Evolutionary conservation across 495 filamentous ascomycete genomes (phyloP), one percentile per base, ranked within the genome.

Genomic region (Lasiosphaeria hispida): DNA sequence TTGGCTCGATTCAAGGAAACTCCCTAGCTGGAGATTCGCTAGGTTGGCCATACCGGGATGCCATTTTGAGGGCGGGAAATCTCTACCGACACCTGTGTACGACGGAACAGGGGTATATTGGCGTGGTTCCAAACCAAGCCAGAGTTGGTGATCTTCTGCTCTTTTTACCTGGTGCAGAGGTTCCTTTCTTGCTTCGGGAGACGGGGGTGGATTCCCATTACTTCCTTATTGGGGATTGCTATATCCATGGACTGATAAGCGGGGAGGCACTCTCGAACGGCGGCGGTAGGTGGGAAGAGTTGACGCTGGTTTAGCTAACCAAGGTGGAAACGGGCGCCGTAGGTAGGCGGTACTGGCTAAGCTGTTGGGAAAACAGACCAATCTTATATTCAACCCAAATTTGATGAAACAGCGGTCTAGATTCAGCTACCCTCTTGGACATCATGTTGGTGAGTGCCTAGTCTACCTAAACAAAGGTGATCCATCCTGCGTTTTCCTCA

Each of bases 181-280:
- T 50, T 11, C 48, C 48, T 0, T 33, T 33, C 34, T 14, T 50
- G 23, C 19, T 50, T 9, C 48, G 48, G 4, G 10, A 4, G 30
- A 34, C 9, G 9, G 48, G 19, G 9, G 14, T 14, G 23, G 15
- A 23, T 4, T 11, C 19, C 13, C 10, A n/a, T 34, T 35, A 41
- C 35, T 36, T 4, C 6, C 48, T 50, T n/a, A n/a, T 50, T 36
- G 48, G 30, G 30, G 49, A 53, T 30, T 53, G 49, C n/a, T 53
- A 53, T 23, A 8, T 53, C 18, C 49, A 53, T 23, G 49, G 49
- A 2, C 18, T 53, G 49, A 53, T 53, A 34, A 8, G 10, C 35
- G 49, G 49, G 10, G 18, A 40, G 49, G 49, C 18, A 34, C 39
- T 53, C 39, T 23, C 45, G 18, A 6, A 9, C 7, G 45, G 45